Evolutionary conservation across 2,329 filamentous ascomycete species (phyloP).

Genomic region (Sarocladiaceae sp.): DNA sequence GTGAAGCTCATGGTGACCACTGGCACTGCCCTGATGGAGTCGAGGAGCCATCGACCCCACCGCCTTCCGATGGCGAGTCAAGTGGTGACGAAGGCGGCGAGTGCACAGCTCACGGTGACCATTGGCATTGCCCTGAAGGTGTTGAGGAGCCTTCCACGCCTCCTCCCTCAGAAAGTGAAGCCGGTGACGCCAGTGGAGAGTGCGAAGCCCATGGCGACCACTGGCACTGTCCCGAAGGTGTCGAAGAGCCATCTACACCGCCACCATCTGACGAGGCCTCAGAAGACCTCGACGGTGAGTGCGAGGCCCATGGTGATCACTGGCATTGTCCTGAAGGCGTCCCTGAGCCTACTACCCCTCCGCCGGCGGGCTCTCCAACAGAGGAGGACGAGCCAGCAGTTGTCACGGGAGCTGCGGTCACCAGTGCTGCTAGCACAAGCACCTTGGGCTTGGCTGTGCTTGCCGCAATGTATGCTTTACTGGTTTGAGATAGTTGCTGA

Average conservation of each 20-base stretch:
- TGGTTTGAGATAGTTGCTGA: neutral
- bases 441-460: neutral
- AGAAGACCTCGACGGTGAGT: neutral
- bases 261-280: too few relatives aligned
- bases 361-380: neutral
- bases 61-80: neutral
- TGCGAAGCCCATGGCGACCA: neutral
- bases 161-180: too few relatives aligned
- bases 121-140: too few relatives aligned
- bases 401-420: neutral
- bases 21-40: constrained; percentile 13
- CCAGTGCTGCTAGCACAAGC: too few relatives aligned
- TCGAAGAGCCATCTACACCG: neutral
- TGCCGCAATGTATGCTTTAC: neutral
- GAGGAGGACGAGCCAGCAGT: neutral
- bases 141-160: neutral
- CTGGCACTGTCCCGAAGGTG: too few relatives aligned
- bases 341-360: too few relatives aligned
- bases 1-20: constrained; percentile 9
- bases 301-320: too few relatives aligned
- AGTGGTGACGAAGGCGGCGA: neutral
- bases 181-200: neutral
- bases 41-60: constrained; percentile 10
- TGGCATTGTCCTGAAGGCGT: too few relatives aligned
- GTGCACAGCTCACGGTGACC: constrained; percentile 13